A percentile compares a stretch with the other conserved stretches of the same genome.
Conservation (phyloP, 2,329 filamentous ascomycete species). For the Neospermospora avenae region DNA sequence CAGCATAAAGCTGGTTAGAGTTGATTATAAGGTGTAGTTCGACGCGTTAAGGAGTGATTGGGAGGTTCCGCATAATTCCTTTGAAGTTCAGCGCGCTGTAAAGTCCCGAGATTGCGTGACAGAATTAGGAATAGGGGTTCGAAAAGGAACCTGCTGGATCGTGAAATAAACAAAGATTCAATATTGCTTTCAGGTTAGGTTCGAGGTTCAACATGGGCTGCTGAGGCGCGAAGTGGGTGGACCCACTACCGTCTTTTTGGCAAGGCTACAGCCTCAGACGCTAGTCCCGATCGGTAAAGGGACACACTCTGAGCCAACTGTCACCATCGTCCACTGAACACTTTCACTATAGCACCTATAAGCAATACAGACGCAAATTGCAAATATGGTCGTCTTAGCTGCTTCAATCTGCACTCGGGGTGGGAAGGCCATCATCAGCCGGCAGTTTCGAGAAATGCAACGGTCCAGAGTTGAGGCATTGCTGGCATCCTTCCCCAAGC, state of each 20-base stretch:
- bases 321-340: background rate
- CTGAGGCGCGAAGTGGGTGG: background rate
- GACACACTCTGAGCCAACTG: slow-evolving; percentile 1
- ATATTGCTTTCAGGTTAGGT: background rate
- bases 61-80: background rate
- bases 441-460: slow-evolving; percentile 97
- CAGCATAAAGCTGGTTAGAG: background rate
- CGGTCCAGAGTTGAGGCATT: slow-evolving; percentile 94
- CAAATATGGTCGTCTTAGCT: slow-evolving; percentile 71
- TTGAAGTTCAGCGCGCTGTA: background rate
- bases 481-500: slow-evolving; percentile 95
- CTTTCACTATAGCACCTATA: background rate
- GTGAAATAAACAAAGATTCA: background rate
- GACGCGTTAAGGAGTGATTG: background rate
- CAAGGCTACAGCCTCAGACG: background rate
- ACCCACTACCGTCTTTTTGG: background rate
- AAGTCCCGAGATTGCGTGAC: background rate
- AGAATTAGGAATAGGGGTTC: background rate
- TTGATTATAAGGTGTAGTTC: no score
- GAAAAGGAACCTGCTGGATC: background rate
- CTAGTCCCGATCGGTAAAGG: background rate
- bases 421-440: slow-evolving; percentile 95
- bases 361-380: background rate
- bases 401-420: slow-evolving; percentile 98
- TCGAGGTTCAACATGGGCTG: no score